A percentile compares a stretch with the other conserved stretches of the same genome.
phyloP scores from a whole-genome alignment of 169 alveolate genomes.

The Miamiensis avidus region DNA sequence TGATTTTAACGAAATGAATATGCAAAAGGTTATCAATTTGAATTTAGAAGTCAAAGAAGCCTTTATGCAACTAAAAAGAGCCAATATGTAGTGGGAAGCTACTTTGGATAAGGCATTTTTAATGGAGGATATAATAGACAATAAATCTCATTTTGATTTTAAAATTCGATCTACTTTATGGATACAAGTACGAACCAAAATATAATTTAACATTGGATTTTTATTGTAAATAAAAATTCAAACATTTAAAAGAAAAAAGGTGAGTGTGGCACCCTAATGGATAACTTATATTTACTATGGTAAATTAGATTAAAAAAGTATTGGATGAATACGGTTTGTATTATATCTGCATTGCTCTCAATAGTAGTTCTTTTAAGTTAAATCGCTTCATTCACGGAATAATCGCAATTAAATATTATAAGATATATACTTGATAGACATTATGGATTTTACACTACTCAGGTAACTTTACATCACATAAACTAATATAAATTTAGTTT shows the following conservation, averaged over 20 bases:
- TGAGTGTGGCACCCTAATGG: background rate
- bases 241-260: background rate
- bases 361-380: background rate
- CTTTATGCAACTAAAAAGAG: background rate
- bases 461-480: background rate
- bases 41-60: background rate
- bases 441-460: background rate
- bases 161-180: too few species aligned
- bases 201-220: too few species aligned
- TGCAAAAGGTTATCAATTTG: background rate
- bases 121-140: background rate
- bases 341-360: background rate
- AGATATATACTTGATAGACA: background rate
- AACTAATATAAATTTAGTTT: too few species aligned
- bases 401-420: too few species aligned
- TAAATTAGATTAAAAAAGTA: too few species aligned
- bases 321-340: background rate
- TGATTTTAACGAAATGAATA: background rate
- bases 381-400: background rate
- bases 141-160: background rate
- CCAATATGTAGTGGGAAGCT: background rate
- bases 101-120: background rate
- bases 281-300: background rate
- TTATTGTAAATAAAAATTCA: too few species aligned
- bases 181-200: background rate